Evolutionary conservation across 768 basidiomycete genomes (phyloP).

Genomic region (Rhodosporidiobolus sp.): DNA sequence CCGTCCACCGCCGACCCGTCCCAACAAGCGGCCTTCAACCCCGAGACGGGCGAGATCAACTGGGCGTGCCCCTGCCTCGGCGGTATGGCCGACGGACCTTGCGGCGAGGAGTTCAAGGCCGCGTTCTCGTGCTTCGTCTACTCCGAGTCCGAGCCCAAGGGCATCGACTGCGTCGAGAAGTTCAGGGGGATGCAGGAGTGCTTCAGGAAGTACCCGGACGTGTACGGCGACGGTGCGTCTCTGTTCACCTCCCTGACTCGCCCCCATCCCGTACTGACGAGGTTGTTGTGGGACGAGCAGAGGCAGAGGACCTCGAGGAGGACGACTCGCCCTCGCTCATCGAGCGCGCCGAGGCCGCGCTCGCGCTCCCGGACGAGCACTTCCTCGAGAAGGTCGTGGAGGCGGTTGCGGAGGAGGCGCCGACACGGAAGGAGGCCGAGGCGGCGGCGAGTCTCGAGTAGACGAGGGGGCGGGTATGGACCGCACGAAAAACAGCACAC

Average conservation of each 20-base stretch:
- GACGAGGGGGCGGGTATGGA: not conserved
- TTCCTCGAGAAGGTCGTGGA: conserved; percentile 30
- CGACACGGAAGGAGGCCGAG: conserved; percentile 5
- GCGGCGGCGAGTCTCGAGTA: conserved; percentile 10
- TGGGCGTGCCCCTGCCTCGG: conserved; percentile 99
- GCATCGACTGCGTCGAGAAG: conserved; percentile 94
- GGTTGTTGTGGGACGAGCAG: not conserved
- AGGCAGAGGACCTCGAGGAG: conserved; percentile 21
- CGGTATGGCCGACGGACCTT: conserved; percentile 97
- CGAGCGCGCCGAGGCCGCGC: conserved; percentile 23
- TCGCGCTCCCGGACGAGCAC: conserved; percentile 27
- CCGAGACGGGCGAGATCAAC: conserved; percentile 97
- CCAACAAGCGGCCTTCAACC: conserved; percentile 71
- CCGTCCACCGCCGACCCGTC: not conserved
- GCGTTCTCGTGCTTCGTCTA: conserved; percentile 96
- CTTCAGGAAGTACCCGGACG: conserved; percentile 90
- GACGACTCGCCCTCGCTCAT: conserved; percentile 27
- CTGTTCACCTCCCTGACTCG: not conserved
- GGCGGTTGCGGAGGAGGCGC: conserved; percentile 17
- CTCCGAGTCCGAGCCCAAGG: conserved; percentile 93
- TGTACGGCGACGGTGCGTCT: conserved; percentile 84
- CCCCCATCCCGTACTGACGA: not conserved
- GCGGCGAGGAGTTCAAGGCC: conserved; percentile 84
- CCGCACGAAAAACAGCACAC: too few relatives aligned
- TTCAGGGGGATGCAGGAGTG: conserved; percentile 97